Evolutionary conservation across 352 stramenopile species (phyloP), one percentile per base, ranked within the genome.

Genomic region (Blastocystis hominis): DNA sequence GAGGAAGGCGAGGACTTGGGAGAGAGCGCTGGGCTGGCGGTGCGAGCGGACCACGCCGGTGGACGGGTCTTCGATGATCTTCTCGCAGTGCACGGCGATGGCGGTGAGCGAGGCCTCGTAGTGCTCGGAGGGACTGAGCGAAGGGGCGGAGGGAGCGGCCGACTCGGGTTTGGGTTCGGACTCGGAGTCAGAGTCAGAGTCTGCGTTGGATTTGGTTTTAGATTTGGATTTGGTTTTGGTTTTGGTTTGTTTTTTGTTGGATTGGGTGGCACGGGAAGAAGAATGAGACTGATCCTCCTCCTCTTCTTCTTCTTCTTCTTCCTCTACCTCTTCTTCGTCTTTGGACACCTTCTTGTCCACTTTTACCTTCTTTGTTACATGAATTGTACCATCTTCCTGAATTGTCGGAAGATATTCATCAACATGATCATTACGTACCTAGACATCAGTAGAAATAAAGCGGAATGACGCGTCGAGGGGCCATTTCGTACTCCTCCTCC

Each of bases 331-430:
- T 0, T 62, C 46, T n/a, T 62, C 24, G 0, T 36, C 30, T 46
- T 63, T 47, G 24, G 24, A 42, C 17, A 63, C 46, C 46, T 47
- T 46, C 38, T 80, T 80, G 7, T 64, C 42, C 13, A 80, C 55
- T 42, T 46, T 80, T 17, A 36, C 38, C 54, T 80, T 80, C 53
- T 80, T 80, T 9, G 13, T 50, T 5, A 80, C 30, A n/a, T 63
- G 44, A 0, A 80, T 3, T 5, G 9, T 64, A 34, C 70, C 70
- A 62, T 80, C 70, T 47, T 80, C 70, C 42, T 42, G 20, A 38
- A 80, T 64, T n/a, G 70, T 80, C 20, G 70, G 70, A 64, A 80
- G 70, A 38, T 80, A 80, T 46, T 80, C 70, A 2, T 80, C 70
- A 13, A 44, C 46, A 63, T 62, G 38, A 2, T 40, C 42, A 6